phyloP scores from a whole-genome alignment of 441 rosid species.

The Erodium trifolium region DNA sequence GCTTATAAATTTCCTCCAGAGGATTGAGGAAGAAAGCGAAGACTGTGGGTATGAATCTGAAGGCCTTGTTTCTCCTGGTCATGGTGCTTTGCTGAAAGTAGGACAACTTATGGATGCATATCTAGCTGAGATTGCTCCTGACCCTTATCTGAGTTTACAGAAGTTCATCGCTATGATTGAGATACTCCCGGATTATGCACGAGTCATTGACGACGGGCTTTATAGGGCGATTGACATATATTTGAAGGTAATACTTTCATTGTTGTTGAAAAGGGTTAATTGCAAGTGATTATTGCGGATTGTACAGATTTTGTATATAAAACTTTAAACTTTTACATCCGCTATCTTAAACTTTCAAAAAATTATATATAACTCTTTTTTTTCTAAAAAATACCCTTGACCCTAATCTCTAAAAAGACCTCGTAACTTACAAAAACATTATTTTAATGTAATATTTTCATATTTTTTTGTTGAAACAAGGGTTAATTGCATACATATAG shows the following conservation, averaged over 20 bases:
- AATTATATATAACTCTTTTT: too few species aligned
- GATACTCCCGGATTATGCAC: slow-evolving; percentile 65
- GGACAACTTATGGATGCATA: slow-evolving; percentile 73
- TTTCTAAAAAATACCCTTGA: too few species aligned
- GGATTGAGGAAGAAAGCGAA: slow-evolving; percentile 52
- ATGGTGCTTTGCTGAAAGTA: slow-evolving; percentile 61
- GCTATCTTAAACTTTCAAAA: too few species aligned
- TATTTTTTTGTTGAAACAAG: too few species aligned
- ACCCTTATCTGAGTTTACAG: slow-evolving; percentile 60
- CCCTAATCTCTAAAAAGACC: too few species aligned
- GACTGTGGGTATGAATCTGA: slow-evolving; percentile 54
- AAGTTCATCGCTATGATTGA: slow-evolving; percentile 65
- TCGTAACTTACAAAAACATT: too few species aligned
- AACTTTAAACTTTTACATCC: too few species aligned
- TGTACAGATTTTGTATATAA: too few species aligned
- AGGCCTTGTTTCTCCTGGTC: slow-evolving; percentile 42
- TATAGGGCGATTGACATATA: slow-evolving; percentile 78
- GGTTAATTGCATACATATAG: too few species aligned
- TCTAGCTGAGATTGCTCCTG: slow-evolving; percentile 77
- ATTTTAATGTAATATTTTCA: too few species aligned
- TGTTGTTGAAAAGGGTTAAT: background rate
- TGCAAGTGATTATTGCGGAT: too few species aligned
- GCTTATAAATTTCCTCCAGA: slow-evolving; percentile 52
- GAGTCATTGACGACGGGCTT: slow-evolving; percentile 69
- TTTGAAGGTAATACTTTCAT: slow-evolving; percentile 48